Conservation (phyloP, 768 basidiomycete genomes). For the Pleurotus tuber-regium region DNA sequence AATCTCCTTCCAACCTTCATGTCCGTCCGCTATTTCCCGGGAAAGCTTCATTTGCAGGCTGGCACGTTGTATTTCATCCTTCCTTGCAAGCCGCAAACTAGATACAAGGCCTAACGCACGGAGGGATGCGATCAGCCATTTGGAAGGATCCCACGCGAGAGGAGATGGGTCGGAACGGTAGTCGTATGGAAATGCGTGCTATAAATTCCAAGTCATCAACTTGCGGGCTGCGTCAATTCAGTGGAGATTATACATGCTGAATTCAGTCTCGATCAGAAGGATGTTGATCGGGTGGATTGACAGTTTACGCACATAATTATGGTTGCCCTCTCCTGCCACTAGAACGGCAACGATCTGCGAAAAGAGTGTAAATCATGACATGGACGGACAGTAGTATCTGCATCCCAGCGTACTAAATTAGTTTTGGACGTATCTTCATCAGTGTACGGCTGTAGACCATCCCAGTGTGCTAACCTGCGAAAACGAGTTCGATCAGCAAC, state of each 20-base stretch:
- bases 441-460: constrained; percentile 76
- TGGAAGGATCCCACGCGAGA: constrained; percentile 77
- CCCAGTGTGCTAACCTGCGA: constrained; percentile 71
- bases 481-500: not conserved
- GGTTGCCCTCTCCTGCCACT: constrained; percentile 77
- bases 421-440: constrained; percentile 78
- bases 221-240: not conserved
- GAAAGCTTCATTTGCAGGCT: constrained; percentile 45
- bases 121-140: constrained; percentile 69
- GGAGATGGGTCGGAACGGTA: constrained; percentile 64
- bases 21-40: too few relatives aligned
- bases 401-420: constrained; percentile 51
- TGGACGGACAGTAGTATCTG: not conserved
- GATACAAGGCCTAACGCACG: constrained; percentile 44
- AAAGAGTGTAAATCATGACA: not conserved
- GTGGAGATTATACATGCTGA: constrained; percentile 42
- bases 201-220: constrained; percentile 1
- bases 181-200: constrained; percentile 81
- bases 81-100: constrained; percentile 47
- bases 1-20: constrained; percentile 27
- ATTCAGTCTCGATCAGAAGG: too few relatives aligned
- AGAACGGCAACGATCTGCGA: constrained; percentile 67
- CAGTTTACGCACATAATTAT: constrained; percentile 67
- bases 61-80: constrained; percentile 48
- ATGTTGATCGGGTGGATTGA: too few relatives aligned